Evolutionary conservation across 2,329 filamentous ascomycete species (phyloP), one percentile per base, ranked within the genome.

Genomic region (Taxawa tesnikishii): DNA sequence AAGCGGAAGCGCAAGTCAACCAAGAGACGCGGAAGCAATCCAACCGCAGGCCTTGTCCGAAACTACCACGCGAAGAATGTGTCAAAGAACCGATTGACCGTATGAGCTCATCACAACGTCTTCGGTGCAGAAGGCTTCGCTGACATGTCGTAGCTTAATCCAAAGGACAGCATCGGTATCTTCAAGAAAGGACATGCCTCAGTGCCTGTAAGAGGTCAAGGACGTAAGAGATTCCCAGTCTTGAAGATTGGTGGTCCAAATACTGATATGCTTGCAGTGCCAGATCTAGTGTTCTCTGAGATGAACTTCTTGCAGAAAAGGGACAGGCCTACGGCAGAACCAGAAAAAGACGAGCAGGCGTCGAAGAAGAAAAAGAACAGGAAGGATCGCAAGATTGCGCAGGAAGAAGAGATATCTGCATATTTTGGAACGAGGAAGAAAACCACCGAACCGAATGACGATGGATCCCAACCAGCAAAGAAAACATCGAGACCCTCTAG

Each of bases 261-360:
- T 30, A 28, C 42, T 47, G 32, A 47, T 23, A 15, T 9, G 7
- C n/a, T n/a, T 7, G 35, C 42, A 68, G 65, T 68, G 31, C 64
- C 64, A 16, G 63, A 68, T 46, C 53, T 67, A 25, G 59, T 62
- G 16, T 68, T 68, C 46, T 63, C 63, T 16, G 62, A 67, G 42
- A 63, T 67, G 59, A 58, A 53, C 15, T 68, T 67, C 38, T 43
- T 68, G 26, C 57, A 58, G 33, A 55, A 55, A 34, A 47, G 53
- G 36, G 46, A 42, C 25, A n/a, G n/a, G n/a, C 19, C 19, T 23
- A n/a, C 8, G 8, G 19, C n/a, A 8, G 39, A 45, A 36, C 32
- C 42, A 34, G 41, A 56, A 36, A 35, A 41, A 33, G 46, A 40
- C 12, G 47, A 45, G 40, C 24, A 25, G 28, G 38, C 19, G 25